Base-by-base conservation (phyloP, 495 filamentous ascomycete species). In the Gamarada debralockiae region DNA sequence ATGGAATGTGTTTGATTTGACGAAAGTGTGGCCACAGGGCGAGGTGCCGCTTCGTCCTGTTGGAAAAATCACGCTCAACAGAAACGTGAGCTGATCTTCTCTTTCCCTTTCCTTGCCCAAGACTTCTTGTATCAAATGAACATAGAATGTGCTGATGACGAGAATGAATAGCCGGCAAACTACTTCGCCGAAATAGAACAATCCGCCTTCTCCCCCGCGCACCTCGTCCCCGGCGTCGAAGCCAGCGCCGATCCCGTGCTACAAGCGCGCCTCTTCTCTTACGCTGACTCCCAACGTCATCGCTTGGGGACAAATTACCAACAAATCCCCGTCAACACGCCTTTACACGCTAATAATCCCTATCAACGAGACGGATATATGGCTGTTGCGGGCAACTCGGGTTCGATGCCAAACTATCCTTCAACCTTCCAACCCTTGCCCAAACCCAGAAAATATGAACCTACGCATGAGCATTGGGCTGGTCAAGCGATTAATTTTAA, bases 181-280 rank as follows among this genome's bases (percentile, higher is more conserved):
- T 89, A 85, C 71, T 86, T 86, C 64, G 74, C 81, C 45, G 87
- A 92, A 48, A 83, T 93, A 55, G 90, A 96, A 69, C 90, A 96
- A 62, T 78, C 83, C 3, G 83, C 88, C 2, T 95, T 92, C 68
- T 85, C 82, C 41, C 89, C 90, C 13, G 79, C 83, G 2, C 84
- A 85, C 63, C 71, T 91, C 54, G 81, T 89, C 0, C 83, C 88
- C 0, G 87, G 88, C 29, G 75, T 84, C 43, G 85, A 84, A 45
- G 73, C 84, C 24, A 72, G 71, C 8, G 73, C 76, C 0, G 81
- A 84, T 53, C 77, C 77, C 9, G 61, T 89, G 42, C 74, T 90
- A 1, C 86, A 89, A 64, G 80, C 79, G 33, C 75, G 84, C 17
- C 74, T 87, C 63, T 87, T 88, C 65, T 76, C 80, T 39, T 89